Percentiles rank a stretch among this genome's conserved stretches.
Evolutionary conservation across 768 basidiomycete genomes (phyloP).

Genomic region (Panaeolus papilionaceus): DNA sequence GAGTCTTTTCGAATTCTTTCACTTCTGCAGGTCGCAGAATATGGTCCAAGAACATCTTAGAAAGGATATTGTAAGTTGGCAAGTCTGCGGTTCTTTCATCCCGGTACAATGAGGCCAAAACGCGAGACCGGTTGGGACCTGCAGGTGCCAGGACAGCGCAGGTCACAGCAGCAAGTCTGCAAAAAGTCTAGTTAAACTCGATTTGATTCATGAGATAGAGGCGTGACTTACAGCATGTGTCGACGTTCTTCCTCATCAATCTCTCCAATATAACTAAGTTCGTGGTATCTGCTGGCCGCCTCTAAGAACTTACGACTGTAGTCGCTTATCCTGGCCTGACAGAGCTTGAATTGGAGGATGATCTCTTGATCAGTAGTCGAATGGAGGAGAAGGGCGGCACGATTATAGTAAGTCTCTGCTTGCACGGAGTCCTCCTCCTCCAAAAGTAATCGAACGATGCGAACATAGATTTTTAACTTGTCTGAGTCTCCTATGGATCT

Average conservation of each 20-base stretch:
- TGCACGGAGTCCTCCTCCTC: conserved; percentile 97
- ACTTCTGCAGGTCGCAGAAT: conserved; percentile 92
- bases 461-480: conserved; percentile 89
- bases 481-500: conserved; percentile 72
- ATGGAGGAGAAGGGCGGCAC: conserved; percentile 90
- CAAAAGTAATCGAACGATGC: conserved; percentile 91
- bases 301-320: conserved; percentile 93
- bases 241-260: conserved; percentile 94
- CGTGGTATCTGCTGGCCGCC: conserved; percentile 93
- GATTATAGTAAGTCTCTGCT: conserved; percentile 98
- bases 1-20: conserved; percentile 84
- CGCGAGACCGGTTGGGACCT: conserved; percentile 93
- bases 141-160: conserved; percentile 97
- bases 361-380: conserved; percentile 81
- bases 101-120: conserved; percentile 90
- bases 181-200: background rate
- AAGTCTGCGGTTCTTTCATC: conserved; percentile 89
- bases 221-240: conserved; percentile 79
- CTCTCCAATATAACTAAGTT: conserved; percentile 88
- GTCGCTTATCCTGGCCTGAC: conserved; percentile 94
- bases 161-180: conserved; percentile 88
- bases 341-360: conserved; percentile 85
- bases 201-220: conserved; percentile 11
- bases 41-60: conserved; percentile 98
- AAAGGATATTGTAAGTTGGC: conserved; percentile 86